Base-by-base conservation (phyloP, 2,329 filamentous ascomycete species). In the Diplodia corticola region DNA sequence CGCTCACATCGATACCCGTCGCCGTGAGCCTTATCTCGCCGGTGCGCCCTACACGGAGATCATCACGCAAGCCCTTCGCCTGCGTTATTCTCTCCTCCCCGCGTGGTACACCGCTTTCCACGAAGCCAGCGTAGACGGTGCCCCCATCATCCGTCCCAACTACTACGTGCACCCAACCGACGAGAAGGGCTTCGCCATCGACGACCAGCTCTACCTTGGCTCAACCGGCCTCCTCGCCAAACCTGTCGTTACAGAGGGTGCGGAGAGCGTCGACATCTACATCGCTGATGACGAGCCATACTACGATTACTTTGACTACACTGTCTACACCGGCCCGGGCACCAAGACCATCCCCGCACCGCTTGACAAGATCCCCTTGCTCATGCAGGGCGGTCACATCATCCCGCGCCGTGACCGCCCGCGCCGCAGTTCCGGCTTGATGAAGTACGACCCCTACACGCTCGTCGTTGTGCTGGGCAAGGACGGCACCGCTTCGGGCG, bases 21-120 rank as follows among this genome's bases (percentile, higher is more conserved):
- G 95, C 28, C 90, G 95, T 63, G 95, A 99, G 80, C 95, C 95
- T 3, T 99, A 98, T 76, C 83, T 98, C 67, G 84, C 89, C 12
- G 90, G 91, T 12, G 91, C 95, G 68, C 93, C 93, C 0, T 93
- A 97, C 79, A 91, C 88, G 3, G 85, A 86, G 63, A 96, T 97
- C 76, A 91, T 97, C 73, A 92, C 92, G 0, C 88, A 94, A 68
- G 93, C 95, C 1, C 83, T 99, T 49, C 90, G 93, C 37, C 85
- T 99, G 49, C 88, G 95, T 60, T 99, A 99, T 79, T 88, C 90
- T 69, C 85, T 99, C 40, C 85, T 99, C 48, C 95, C 95, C 30
- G 88, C 91, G 1, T 98, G 93, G 93, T 99, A 99, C 78, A 98
- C 94, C 1, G 93, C 94, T 9, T 99, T 99, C 84, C 92, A 94